Base-by-base conservation (phyloP, 2,329 filamentous ascomycete species). In the Arthroderma sp. region DNA sequence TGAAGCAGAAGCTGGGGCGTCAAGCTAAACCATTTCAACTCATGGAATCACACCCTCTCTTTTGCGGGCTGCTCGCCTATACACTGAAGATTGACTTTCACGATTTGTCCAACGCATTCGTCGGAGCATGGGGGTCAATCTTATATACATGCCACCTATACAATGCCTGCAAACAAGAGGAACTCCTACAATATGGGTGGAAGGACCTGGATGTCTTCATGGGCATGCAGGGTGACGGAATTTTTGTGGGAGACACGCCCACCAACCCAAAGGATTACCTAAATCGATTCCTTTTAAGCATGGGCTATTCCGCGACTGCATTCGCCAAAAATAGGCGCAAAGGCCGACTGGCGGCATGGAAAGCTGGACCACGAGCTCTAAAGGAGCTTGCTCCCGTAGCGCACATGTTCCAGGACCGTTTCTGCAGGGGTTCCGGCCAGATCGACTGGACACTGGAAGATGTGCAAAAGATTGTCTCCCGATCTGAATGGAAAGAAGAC, bases 91-190 rank as follows among this genome's bases (percentile, higher is more conserved):
- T 49, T 5, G 42, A 46, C 1, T 56, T 58, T 11, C 58, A 63
- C 31, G 53, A 66, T 1, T 5, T 57, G 0, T 58, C 66, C 1
- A 49, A 68, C 7, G 38, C 43, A 0, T 57, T 67, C 10, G 54
- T 52, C 6, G 61, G 63, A 39, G 60, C 60, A 1, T 71, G 61
- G 61, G 64, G 64, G 1, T 64, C 66, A 0, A 55, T 70, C 7
- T 49, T 59, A 7, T 63, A 57, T 38, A 49, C 58, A 0, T 49
- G 48, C 1, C 69, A 73, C 39, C 50, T 73, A 1, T 71, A 71
- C 54, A 65, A 68, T 40, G 66, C 67, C 1, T 42, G 64, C 1
- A 37, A 40, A 1, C 43, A 55, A 8, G 60, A 66, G 42, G 53
- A 54, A 2, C 42, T 62, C 1, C 27, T 64, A 0, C 3, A 42